These are phyloP conservation scores for Mollisiaceae sp. DNA, from an alignment of 2,329 filamentous ascomycete genomes.

Conservation along the genomic window DNA sequence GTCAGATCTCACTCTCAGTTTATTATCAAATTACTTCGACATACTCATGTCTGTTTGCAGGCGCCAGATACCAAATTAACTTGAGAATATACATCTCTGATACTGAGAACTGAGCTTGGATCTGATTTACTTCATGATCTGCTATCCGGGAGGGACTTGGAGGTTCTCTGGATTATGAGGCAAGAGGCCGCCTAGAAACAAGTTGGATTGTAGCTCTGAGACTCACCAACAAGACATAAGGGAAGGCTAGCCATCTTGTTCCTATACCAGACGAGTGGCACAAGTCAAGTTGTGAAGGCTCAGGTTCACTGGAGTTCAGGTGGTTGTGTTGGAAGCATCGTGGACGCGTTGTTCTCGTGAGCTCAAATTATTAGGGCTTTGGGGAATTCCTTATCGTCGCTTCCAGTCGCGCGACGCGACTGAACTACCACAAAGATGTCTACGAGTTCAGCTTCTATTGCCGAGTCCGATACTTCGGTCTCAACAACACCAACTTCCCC, in stretches of 20 bases:
- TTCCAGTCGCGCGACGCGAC: background rate
- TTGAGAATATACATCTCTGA: background rate
- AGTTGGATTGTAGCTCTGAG: background rate
- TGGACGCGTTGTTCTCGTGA: background rate
- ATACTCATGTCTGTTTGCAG: background rate
- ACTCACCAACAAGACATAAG: background rate
- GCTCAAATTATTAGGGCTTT: background rate
- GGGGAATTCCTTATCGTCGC: background rate
- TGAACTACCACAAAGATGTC: constrained; percentile 12
- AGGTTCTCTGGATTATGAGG: background rate
- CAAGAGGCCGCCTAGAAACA: background rate
- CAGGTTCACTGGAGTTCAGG: background rate
- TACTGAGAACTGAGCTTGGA: background rate
- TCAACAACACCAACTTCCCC: constrained; percentile 20
- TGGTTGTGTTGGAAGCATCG: background rate
- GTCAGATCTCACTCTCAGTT: background rate
- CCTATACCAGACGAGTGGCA: background rate
- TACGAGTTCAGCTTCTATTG: constrained; percentile 19
- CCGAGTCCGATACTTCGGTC: constrained; percentile 1
- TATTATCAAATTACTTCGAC: background rate
- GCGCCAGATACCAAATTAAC: background rate
- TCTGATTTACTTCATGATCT: background rate
- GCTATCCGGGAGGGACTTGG: background rate
- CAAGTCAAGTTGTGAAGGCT: background rate
- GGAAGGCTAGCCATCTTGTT: background rate